Conservation (phyloP, 2,329 filamentous ascomycete species). For the Epichloe elymi region DNA sequence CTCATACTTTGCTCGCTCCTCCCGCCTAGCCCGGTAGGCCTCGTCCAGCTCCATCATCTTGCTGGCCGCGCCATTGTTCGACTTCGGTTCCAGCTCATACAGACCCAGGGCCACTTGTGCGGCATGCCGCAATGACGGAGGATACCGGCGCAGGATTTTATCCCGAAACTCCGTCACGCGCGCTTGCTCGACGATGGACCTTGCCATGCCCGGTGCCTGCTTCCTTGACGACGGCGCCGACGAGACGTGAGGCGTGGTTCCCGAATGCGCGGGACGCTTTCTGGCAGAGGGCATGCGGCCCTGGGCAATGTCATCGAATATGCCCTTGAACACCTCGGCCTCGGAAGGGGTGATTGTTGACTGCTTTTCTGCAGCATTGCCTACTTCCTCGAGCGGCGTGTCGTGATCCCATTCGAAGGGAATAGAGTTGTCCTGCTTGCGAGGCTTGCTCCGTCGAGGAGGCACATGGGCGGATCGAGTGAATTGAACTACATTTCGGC, state of each 20-base stretch:
- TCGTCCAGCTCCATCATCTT: conserved; percentile 18
- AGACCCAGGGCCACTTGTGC: conserved; percentile 26
- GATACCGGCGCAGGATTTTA: conserved; percentile 24
- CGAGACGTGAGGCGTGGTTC: background rate
- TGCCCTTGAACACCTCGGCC: conserved; percentile 44
- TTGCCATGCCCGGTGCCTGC: conserved; percentile 7
- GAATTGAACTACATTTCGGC: conserved; percentile 11
- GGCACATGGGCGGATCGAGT: conserved; percentile 11
- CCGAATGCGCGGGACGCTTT: conserved; percentile 9
- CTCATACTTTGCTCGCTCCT: conserved; percentile 23
- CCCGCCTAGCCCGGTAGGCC: conserved; percentile 18
- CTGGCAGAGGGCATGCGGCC: conserved; percentile 20
- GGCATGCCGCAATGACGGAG: conserved; percentile 24
- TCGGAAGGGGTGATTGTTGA: conserved; percentile 47
- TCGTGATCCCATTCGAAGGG: conserved; percentile 37
- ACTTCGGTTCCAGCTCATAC: conserved; percentile 20
- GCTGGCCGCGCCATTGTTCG: conserved; percentile 12
- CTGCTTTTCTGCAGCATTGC: conserved; percentile 10
- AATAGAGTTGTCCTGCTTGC: conserved; percentile 25
- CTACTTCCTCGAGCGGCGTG: conserved; percentile 8
- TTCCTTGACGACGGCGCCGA: no score
- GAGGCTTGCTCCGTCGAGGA: conserved; percentile 4
- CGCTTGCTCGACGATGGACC: conserved; percentile 21
- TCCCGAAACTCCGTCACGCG: conserved; percentile 20
- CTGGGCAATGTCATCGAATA: conserved; percentile 32